A percentile compares a stretch with the other conserved stretches of the same genome.
phyloP scores from a whole-genome alignment of 345 rosid genomes.

The Brassica napus region Da-Ae NC_063444.1:43039001-43039500 shows the following conservation, averaged over 20 bases:
- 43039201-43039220: neutral
- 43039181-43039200: neutral
- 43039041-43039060: constrained; percentile 31
- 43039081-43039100: neutral
- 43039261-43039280: neutral
- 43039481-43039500: constrained; percentile 22
- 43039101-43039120: neutral
- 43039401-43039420: too few species aligned
- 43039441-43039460: neutral
- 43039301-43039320: neutral
- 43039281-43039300: neutral
- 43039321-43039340: neutral
- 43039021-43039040: constrained; percentile 27
- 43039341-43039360: neutral
- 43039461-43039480: neutral
- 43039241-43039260: constrained; percentile 26
- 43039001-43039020: constrained; percentile 18
- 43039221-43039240: neutral
- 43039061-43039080: constrained; percentile 18
- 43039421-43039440: too few species aligned
- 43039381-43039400: neutral
- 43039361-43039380: too few species aligned
- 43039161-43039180: neutral
- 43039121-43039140: neutral
- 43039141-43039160: neutral